Evolutionary conservation across 2,329 filamentous ascomycete genomes (phyloP).

Genomic region (Blumeria hordei): DNA sequence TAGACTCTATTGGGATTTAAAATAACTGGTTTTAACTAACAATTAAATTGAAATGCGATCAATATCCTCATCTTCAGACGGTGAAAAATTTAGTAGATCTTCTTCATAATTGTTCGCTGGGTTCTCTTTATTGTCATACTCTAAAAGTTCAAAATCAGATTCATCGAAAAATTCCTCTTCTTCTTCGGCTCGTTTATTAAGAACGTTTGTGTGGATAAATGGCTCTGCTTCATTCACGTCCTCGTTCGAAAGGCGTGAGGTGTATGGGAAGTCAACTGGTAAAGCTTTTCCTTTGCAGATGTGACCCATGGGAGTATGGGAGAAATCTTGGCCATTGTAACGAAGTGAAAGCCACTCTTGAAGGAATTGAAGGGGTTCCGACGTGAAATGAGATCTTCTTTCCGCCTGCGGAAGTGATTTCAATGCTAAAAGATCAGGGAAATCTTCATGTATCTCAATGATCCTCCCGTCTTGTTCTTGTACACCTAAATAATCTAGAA

Average conservation of each 20-base stretch:
- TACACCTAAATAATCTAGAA: slow-evolving; percentile 13
- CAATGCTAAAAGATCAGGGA: not conserved
- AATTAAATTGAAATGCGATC: no score
- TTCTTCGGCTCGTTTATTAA: no score
- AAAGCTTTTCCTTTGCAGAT: slow-evolving; percentile 21
- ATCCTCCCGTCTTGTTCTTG: not conserved
- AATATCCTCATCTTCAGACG: no score
- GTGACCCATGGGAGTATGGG: slow-evolving; percentile 34
- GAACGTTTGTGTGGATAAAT: no score
- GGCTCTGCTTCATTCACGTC: no score
- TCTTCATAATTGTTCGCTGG: no score
- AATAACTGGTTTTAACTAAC: no score
- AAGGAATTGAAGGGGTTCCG: slow-evolving; percentile 22
- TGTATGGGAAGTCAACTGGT: slow-evolving; percentile 2
- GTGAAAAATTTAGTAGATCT: no score
- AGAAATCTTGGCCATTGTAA: slow-evolving; percentile 29
- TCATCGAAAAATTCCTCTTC: no score
- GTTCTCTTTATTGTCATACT: no score
- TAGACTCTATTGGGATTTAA: no score
- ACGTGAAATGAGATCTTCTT: slow-evolving; percentile 8
- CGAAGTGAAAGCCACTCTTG: slow-evolving; percentile 31
- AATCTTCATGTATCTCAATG: slow-evolving; percentile 2
- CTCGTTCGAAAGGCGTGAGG: not conserved
- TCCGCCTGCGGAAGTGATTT: not conserved
- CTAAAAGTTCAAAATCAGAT: no score